A percentile compares a stretch with the other conserved stretches of the same genome.
phyloP scores from a whole-genome alignment of 345 rosid genomes.

The Passiflora organensis region DNA sequence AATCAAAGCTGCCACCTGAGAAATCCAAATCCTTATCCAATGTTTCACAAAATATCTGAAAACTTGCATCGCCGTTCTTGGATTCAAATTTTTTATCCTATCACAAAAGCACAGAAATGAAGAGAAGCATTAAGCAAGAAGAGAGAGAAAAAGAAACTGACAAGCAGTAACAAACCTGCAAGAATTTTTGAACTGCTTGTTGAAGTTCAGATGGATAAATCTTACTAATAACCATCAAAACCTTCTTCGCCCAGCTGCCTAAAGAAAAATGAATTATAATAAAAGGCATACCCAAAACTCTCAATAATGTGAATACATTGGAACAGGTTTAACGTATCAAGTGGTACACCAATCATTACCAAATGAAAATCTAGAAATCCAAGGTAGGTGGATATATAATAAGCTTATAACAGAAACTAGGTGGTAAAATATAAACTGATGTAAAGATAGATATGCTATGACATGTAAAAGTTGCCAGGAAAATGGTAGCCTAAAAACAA shows the following conservation, averaged over 20 bases:
- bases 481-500: not conserved
- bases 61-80: constrained; percentile 44
- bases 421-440: too few relatives aligned
- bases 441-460: too few relatives aligned
- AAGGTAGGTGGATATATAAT: not conserved
- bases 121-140: not conserved
- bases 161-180: constrained; percentile 46
- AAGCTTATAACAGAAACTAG: too few relatives aligned
- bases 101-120: constrained; percentile 3
- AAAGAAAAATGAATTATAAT: constrained; percentile 5
- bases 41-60: constrained; percentile 47
- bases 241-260: constrained; percentile 75
- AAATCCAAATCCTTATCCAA: constrained; percentile 56
- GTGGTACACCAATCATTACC: not conserved
- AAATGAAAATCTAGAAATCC: not conserved
- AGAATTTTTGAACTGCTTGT: constrained; percentile 44
- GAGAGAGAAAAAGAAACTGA: not conserved
- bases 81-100: constrained; percentile 49
- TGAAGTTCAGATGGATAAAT: constrained; percentile 66
- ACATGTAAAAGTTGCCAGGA: too few relatives aligned
- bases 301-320: too few relatives aligned
- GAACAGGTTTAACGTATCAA: not conserved
- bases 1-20: constrained; percentile 43
- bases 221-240: constrained; percentile 52
- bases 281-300: not conserved